These are phyloP conservation scores for Ashbya aceris DNA, from an alignment of 1,139 yeast genomes.

Conservation along the genomic window DNA sequence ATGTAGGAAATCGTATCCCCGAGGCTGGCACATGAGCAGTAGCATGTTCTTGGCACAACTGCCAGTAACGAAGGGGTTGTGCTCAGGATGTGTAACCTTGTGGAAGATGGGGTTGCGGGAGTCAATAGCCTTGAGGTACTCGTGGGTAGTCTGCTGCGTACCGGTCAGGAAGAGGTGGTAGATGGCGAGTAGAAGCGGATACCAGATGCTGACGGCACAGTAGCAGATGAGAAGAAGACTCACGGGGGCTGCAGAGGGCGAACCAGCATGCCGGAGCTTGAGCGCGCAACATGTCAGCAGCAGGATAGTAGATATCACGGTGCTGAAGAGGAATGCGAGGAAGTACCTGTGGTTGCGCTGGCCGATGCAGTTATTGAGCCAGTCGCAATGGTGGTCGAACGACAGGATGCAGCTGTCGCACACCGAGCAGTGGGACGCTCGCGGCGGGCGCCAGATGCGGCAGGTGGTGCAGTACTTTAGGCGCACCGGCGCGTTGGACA, in stretches of 20 bases:
- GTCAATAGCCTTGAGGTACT: conserved; percentile 39
- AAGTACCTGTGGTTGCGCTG: conserved; percentile 58
- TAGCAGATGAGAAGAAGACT: conserved; percentile 43
- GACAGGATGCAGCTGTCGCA: conserved; percentile 53
- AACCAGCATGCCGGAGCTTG: conserved; percentile 12
- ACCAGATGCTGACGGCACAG: conserved; percentile 36
- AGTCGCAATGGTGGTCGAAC: conserved; percentile 74
- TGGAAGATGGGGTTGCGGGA: conserved; percentile 26
- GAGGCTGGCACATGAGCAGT: conserved; percentile 41
- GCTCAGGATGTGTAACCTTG: conserved; percentile 21
- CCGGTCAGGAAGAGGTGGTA: conserved; percentile 48
- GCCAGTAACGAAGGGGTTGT: conserved; percentile 39
- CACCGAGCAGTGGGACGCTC: conserved; percentile 59
- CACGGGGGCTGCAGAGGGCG: conserved; percentile 30
- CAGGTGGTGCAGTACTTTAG: conserved; percentile 56
- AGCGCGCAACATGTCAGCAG: conserved; percentile 23
- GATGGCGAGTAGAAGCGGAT: conserved; percentile 45
- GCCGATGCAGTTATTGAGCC: conserved; percentile 77
- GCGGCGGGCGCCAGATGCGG: conserved; percentile 57
- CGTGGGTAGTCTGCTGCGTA: conserved; percentile 64
- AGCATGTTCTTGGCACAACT: conserved; percentile 35
- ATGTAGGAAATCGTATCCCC: conserved; percentile 37
- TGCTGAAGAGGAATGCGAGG: conserved; percentile 36
- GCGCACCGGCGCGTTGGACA: conserved; percentile 32
- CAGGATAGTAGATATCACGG: conserved; percentile 14